Conservation (phyloP, 768 basidiomycete genomes). For the Suillus clintonianus region DNA sequence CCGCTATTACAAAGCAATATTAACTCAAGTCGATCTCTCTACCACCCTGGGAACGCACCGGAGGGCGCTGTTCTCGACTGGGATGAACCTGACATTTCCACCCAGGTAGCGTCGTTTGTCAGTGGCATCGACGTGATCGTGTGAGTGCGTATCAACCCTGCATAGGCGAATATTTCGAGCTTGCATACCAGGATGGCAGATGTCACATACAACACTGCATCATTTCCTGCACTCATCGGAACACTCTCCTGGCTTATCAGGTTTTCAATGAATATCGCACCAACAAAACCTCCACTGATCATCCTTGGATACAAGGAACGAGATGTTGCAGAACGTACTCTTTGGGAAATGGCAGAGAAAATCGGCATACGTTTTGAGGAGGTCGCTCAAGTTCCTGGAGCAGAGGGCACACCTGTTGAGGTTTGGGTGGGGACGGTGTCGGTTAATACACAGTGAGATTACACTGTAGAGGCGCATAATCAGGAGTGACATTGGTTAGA, state of each 20-base stretch:
- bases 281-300: slow-evolving; percentile 45
- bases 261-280: slow-evolving; percentile 7
- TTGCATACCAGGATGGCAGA: slow-evolving; percentile 76
- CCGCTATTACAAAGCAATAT: slow-evolving; percentile 78
- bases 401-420: slow-evolving; percentile 66
- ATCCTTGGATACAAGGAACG: slow-evolving; percentile 88
- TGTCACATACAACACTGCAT: slow-evolving; percentile 87
- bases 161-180: background rate
- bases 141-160: slow-evolving; percentile 43
- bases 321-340: slow-evolving; percentile 67
- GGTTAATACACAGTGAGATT: background rate
- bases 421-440: slow-evolving; percentile 57
- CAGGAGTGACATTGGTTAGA: background rate
- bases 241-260: slow-evolving; percentile 59
- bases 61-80: slow-evolving; percentile 64
- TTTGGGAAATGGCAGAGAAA: slow-evolving; percentile 65
- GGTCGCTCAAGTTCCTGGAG: slow-evolving; percentile 57
- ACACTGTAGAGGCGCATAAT: background rate
- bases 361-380: slow-evolving; percentile 58
- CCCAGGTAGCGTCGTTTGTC: slow-evolving; percentile 37
- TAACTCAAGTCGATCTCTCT: slow-evolving; percentile 40
- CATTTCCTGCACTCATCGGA: slow-evolving; percentile 75
- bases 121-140: slow-evolving; percentile 63
- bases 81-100: slow-evolving; percentile 62
- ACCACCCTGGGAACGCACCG: slow-evolving; percentile 27